Conservation (phyloP, 495 filamentous ascomycete genomes). For the Neurospora tetrasperma region DNA sequence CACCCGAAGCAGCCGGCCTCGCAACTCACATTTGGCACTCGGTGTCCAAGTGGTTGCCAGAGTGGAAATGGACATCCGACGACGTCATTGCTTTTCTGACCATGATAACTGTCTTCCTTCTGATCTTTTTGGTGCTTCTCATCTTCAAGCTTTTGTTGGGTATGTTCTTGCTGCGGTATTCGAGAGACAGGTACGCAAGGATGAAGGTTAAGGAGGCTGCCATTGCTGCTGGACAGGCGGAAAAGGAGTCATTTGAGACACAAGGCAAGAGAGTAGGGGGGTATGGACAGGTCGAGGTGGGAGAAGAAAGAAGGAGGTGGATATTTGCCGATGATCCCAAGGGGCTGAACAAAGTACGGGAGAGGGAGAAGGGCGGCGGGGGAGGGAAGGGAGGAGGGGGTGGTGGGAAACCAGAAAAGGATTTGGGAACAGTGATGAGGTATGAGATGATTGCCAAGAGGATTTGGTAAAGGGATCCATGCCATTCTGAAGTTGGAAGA, state of each 20-base stretch:
- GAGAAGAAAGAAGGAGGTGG: constrained; percentile 74
- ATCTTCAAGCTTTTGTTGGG: constrained; percentile 76
- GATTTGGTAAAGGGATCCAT: constrained; percentile 54
- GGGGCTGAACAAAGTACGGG: constrained; percentile 53
- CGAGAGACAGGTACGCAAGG: constrained; percentile 62
- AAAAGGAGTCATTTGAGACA: constrained; percentile 49
- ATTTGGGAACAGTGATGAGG: constrained; percentile 12
- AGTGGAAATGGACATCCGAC: constrained; percentile 38
- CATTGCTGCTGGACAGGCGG: constrained; percentile 33
- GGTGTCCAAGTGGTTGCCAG: constrained; percentile 20
- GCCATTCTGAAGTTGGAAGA: background rate
- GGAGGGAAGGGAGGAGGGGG: constrained; percentile 57
- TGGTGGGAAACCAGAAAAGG: constrained; percentile 79
- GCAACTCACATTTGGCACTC: constrained; percentile 13
- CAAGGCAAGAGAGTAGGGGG: constrained; percentile 66
- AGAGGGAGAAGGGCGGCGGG: constrained; percentile 67
- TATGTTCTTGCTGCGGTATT: constrained; percentile 65
- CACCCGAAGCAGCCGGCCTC: constrained; percentile 5
- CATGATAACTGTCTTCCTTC: constrained; percentile 68
- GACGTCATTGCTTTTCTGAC: constrained; percentile 60
- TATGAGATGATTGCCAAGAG: constrained; percentile 76
- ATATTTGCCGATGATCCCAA: constrained; percentile 82
- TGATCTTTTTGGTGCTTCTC: constrained; percentile 65
- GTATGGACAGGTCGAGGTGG: constrained; percentile 77
- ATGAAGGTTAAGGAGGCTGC: constrained; percentile 65